phyloP scores from a whole-genome alignment of 768 basidiomycete genomes.

The Scleroderma bovista region DNA sequence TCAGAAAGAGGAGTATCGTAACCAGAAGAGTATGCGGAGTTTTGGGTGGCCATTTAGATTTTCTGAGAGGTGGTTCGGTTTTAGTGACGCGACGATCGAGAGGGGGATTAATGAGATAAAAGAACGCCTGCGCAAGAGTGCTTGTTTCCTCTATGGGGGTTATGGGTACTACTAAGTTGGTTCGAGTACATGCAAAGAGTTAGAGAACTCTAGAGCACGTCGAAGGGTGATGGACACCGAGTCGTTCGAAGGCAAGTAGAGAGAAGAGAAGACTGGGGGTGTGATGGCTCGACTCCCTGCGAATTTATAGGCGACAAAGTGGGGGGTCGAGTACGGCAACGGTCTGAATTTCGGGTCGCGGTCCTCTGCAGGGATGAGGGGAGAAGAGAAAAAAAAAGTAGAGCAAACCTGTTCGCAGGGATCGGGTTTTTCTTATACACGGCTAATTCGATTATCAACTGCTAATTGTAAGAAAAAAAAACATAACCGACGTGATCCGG shows the following conservation, averaged over 20 bases:
- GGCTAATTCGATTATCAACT: background rate
- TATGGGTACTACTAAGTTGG: constrained; percentile 86
- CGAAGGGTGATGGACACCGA: constrained; percentile 11
- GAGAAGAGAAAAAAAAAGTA: background rate
- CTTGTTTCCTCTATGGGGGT: constrained; percentile 80
- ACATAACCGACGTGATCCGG: background rate
- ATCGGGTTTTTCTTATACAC: background rate
- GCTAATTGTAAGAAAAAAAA: background rate
- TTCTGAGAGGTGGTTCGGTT: constrained; percentile 17
- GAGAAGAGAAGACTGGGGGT: too few relatives aligned
- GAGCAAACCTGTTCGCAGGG: background rate
- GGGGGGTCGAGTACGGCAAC: background rate
- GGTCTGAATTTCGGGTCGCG: background rate
- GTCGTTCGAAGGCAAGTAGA: background rate
- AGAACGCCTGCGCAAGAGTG: constrained; percentile 74
- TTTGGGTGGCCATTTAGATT: constrained; percentile 41
- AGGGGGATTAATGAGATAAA: constrained; percentile 35
- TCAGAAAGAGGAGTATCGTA: constrained; percentile 68
- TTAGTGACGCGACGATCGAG: constrained; percentile 21
- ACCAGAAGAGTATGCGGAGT: constrained; percentile 51
- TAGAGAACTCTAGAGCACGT: constrained; percentile 25
- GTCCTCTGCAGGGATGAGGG: background rate
- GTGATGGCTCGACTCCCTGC: background rate
- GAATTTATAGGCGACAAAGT: background rate
- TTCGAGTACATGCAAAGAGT: constrained; percentile 89